phyloP scores from a whole-genome alignment of 176 grass and related monocot genomes.

The Alopecurus myosuroides region DNA sequence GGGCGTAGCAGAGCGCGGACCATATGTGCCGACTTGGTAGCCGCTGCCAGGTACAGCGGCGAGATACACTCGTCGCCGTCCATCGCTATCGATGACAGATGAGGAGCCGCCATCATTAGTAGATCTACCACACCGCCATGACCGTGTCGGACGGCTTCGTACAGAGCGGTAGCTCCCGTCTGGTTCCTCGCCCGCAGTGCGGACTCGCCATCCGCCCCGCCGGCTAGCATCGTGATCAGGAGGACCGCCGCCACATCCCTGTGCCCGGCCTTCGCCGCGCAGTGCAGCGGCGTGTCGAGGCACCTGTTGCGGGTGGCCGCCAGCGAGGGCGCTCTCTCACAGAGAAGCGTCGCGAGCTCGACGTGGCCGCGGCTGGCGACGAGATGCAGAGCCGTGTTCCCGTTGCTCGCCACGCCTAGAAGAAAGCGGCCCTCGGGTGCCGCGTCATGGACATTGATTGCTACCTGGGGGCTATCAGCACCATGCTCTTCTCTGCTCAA shows the following conservation, averaged over 20 bases:
- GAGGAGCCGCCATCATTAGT: background rate
- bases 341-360: background rate
- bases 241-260: background rate
- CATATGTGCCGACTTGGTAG: background rate
- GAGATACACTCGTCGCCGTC: background rate
- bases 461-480: too few relatives aligned
- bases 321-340: background rate
- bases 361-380: conserved; percentile 26
- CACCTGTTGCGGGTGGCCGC: background rate
- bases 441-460: background rate
- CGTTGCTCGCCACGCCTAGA: conserved; percentile 17
- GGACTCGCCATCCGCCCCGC: background rate
- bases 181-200: conserved; percentile 6
- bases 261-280: conserved; percentile 23
- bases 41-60: conserved; percentile 37
- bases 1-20: background rate
- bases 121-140: background rate
- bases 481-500: background rate
- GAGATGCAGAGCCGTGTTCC: conserved; percentile 57
- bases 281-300: conserved; percentile 50
- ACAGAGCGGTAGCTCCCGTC: conserved; percentile 25
- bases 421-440: background rate
- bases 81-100: background rate
- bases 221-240: background rate
- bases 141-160: conserved; percentile 19